Conservation (phyloP, 441 rosid genomes). For the Pelargonium myrrhifolium region DNA sequence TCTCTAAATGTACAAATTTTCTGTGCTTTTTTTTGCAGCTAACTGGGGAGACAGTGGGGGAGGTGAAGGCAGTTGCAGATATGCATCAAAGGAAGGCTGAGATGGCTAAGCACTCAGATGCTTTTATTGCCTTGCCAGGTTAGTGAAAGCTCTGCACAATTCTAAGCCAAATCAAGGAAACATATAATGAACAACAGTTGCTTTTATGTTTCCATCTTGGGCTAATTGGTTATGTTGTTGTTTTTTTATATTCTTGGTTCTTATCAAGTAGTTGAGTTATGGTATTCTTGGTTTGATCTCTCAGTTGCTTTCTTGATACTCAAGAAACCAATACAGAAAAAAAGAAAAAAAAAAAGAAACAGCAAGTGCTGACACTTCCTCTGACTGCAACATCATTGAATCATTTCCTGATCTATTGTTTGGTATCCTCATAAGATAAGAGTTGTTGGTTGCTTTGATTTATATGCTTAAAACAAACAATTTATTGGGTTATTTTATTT, state of each 20-base stretch:
- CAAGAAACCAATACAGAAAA: conserved; percentile 5
- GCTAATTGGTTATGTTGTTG: not conserved
- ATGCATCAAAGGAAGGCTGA: conserved; percentile 99
- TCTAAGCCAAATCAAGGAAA: too few species aligned
- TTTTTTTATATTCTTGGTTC: too few species aligned
- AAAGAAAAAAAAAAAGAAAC: not conserved
- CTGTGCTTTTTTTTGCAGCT: conserved; percentile 64
- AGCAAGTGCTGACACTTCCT: too few species aligned
- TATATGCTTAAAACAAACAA: too few species aligned
- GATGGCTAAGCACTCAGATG: conserved; percentile 99
- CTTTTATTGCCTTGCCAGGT: conserved; percentile 99
- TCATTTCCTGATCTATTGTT: too few species aligned
- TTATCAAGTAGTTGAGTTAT: too few species aligned
- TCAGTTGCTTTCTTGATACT: conserved; percentile 6
- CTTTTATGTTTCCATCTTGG: conserved; percentile 17
- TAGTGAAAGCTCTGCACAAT: conserved; percentile 21
- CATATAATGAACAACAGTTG: too few species aligned
- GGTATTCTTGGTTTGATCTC: conserved; percentile 14
- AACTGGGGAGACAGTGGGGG: conserved; percentile 99
- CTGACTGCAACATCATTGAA: too few species aligned
- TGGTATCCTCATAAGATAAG: too few species aligned
- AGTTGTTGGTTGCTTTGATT: too few species aligned
- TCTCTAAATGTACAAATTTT: too few species aligned
- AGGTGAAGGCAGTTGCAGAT: conserved; percentile 96
- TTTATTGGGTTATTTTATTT: too few species aligned